phyloP scores from a whole-genome alignment of 257 asterid genomes.

The Solanum rostratum region DNA sequence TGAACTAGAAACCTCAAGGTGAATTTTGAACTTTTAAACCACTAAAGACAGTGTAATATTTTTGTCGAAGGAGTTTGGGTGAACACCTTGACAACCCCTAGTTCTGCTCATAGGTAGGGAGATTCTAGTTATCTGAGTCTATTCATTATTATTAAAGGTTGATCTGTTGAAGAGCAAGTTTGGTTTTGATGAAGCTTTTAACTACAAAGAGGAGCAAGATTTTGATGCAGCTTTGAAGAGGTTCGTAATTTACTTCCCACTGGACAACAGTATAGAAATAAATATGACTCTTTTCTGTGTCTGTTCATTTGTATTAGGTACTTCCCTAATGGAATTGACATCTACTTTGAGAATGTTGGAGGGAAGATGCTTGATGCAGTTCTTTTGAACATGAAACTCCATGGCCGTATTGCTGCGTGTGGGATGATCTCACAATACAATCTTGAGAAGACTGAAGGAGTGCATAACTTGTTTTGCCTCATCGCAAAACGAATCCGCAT shows the following conservation, averaged over 20 bases:
- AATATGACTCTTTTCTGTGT: not conserved
- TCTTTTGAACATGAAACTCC: not conserved
- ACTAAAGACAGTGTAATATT: no score
- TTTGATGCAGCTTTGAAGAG: conserved; percentile 13
- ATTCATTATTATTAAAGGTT: conserved; percentile 4
- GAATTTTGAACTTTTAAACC: no score
- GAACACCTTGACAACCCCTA: no score
- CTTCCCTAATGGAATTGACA: not conserved
- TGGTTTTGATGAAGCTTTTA: conserved; percentile 24
- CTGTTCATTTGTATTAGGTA: not conserved
- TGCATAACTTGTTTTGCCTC: not conserved
- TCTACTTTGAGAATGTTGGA: not conserved
- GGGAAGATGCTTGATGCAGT: not conserved
- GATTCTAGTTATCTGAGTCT: no score
- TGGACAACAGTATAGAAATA: no score
- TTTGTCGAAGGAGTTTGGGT: no score
- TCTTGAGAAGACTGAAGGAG: not conserved
- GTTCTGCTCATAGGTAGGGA: no score
- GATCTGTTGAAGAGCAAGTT: conserved; percentile 24
- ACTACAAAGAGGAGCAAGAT: conserved; percentile 26
- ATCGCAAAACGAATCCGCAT: not conserved
- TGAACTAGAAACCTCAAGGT: no score
- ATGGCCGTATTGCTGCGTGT: not conserved
- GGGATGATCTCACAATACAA: not conserved
- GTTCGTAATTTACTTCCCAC: not conserved